Conservation (phyloP, 1,284 basidiomycete species). For the Tilletia horrida region DNA sequence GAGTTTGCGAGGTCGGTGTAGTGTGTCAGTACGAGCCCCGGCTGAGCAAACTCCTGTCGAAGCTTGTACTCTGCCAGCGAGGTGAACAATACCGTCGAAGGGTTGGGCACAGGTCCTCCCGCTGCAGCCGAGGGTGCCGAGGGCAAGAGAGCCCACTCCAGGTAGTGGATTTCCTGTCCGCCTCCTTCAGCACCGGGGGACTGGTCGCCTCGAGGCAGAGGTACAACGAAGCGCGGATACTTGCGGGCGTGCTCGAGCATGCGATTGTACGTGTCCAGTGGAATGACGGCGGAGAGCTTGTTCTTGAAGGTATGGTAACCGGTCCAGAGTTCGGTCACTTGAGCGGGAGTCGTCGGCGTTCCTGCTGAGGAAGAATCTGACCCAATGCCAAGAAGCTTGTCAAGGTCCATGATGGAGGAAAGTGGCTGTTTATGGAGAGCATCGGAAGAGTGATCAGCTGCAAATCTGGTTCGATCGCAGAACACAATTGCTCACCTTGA, state of each 20-base stretch:
- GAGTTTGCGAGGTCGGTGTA: constrained; percentile 81
- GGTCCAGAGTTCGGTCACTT: constrained; percentile 50
- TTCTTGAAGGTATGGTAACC: constrained; percentile 50
- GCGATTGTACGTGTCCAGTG: constrained; percentile 36
- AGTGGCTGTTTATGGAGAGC: constrained; percentile 26
- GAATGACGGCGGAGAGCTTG: constrained; percentile 52
- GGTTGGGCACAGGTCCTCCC: constrained; percentile 19
- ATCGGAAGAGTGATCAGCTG: background rate
- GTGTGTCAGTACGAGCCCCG: constrained; percentile 82
- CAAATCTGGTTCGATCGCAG: no score
- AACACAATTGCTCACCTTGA: constrained; percentile 13
- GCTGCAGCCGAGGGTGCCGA: constrained; percentile 50
- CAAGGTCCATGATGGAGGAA: constrained; percentile 39
- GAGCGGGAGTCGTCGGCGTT: background rate
- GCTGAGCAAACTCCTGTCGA: constrained; percentile 80
- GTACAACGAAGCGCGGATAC: constrained; percentile 52
- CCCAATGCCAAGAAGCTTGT: constrained; percentile 36
- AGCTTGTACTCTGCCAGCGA: constrained; percentile 91
- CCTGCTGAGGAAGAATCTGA: constrained; percentile 21
- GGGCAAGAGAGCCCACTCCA: constrained; percentile 48
- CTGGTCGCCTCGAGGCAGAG: constrained; percentile 41
- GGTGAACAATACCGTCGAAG: constrained; percentile 74
- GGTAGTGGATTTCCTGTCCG: constrained; percentile 51
- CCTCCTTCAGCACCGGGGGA: constrained; percentile 25
- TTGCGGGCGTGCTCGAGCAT: constrained; percentile 37